Evolutionary conservation across 768 basidiomycete genomes (phyloP).

Genomic region (Mycena chlorophos): DNA sequence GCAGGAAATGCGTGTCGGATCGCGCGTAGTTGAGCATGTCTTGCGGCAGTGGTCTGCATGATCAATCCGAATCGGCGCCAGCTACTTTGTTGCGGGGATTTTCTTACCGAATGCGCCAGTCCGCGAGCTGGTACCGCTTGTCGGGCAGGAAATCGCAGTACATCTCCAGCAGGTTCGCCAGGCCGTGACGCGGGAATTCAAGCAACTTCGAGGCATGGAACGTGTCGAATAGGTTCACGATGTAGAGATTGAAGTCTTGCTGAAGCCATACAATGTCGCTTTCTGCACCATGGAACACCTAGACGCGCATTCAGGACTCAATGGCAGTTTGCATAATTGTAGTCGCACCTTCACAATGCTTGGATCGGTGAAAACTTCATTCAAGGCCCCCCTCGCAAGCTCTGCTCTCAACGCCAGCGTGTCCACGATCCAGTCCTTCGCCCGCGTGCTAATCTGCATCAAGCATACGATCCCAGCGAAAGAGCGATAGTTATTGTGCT

Average conservation of each 20-base stretch:
- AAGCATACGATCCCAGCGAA: constrained; percentile 88
- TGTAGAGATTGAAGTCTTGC: constrained; percentile 89
- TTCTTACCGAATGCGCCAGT: constrained; percentile 88
- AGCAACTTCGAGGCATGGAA: constrained; percentile 90
- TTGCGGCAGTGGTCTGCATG: constrained; percentile 66
- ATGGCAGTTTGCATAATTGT: not conserved
- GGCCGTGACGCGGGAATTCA: constrained; percentile 80
- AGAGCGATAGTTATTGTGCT: constrained; percentile 87
- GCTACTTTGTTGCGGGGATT: not conserved
- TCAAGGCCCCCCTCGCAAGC: constrained; percentile 57
- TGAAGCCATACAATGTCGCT: constrained; percentile 96
- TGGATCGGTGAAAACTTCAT: constrained; percentile 85
- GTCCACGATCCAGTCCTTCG: constrained; percentile 87
- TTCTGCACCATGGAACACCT: constrained; percentile 95
- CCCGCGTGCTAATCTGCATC: constrained; percentile 87
- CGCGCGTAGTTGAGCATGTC: constrained; percentile 94
- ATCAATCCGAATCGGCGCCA: not conserved
- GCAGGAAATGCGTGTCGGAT: constrained; percentile 93
- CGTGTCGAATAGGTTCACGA: constrained; percentile 97
- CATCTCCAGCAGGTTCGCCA: constrained; percentile 81
- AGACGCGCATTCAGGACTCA: not conserved
- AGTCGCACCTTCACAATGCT: constrained; percentile 74
- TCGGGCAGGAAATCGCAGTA: constrained; percentile 90
- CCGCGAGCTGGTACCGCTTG: constrained; percentile 95
- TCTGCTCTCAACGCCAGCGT: constrained; percentile 72